Evolutionary conservation across 352 stramenopile genomes (phyloP).

Genomic region (Phytophthora uliginosa): DNA sequence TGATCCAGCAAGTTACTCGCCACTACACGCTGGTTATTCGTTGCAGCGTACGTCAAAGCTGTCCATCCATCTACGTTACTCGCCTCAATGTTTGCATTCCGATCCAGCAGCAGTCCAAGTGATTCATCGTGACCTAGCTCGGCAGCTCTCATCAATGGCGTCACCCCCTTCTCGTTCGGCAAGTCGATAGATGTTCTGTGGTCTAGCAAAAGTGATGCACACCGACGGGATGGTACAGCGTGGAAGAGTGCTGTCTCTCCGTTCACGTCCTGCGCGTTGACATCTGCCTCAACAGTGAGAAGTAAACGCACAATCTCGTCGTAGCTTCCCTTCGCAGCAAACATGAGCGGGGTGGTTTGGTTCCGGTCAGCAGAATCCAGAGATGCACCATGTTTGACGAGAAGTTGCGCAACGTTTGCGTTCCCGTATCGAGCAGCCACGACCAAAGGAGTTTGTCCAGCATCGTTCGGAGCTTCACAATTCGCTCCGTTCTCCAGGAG

Average conservation of each 20-base stretch:
- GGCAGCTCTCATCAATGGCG: conserved; percentile 4
- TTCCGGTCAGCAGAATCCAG: background rate
- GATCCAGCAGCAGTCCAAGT: background rate
- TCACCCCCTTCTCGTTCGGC: background rate
- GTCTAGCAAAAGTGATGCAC: background rate
- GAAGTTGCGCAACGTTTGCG: background rate
- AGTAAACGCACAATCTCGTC: background rate
- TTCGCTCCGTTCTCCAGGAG: background rate
- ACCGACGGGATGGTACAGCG: background rate
- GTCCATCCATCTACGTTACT: background rate
- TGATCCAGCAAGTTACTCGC: background rate
- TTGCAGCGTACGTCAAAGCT: conserved; percentile 1
- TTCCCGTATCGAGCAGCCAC: conserved; percentile 2
- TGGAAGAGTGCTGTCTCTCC: conserved; percentile 1
- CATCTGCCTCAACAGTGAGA: background rate
- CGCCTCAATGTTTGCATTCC: background rate
- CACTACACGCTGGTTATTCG: background rate
- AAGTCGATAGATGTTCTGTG: background rate
- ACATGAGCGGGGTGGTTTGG: background rate
- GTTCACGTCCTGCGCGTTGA: conserved; percentile 1
- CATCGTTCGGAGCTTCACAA: background rate
- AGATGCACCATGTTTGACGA: background rate
- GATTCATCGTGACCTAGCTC: background rate
- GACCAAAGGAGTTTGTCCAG: background rate
- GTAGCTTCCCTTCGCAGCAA: conserved; percentile 2